These are phyloP conservation scores for Cladosporium oxysporum DNA, from an alignment of 2,329 filamentous ascomycete genomes.

Conservation along the genomic window DNA sequence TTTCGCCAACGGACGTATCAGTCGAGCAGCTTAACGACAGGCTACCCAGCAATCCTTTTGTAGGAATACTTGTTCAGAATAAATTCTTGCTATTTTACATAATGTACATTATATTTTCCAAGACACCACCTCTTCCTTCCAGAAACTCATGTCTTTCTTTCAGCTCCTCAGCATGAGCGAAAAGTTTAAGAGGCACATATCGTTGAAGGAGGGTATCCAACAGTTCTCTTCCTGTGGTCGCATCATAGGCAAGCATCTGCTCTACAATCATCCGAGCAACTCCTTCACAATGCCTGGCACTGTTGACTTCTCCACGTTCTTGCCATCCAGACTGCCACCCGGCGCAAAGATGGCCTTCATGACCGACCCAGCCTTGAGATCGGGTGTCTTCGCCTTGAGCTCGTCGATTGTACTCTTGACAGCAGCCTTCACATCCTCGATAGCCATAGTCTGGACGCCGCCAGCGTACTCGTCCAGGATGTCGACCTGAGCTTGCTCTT, in stretches of 20 bases:
- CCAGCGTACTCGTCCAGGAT: conserved; percentile 67
- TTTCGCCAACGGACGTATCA: background rate
- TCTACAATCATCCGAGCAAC: conserved; percentile 24
- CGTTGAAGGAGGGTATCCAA: too few species aligned
- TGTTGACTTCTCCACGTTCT: conserved; percentile 63
- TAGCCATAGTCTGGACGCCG: conserved; percentile 58
- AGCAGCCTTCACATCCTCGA: conserved; percentile 59
- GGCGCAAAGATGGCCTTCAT: conserved; percentile 61
- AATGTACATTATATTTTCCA: background rate
- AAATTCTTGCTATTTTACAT: background rate
- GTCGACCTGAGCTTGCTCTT: conserved; percentile 66
- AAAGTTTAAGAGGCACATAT: background rate
- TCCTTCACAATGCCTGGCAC: conserved; percentile 63
- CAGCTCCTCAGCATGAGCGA: background rate
- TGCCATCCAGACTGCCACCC: conserved; percentile 60
- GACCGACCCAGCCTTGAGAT: conserved; percentile 59
- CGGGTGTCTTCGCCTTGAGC: conserved; percentile 52
- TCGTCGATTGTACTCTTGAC: conserved; percentile 56
- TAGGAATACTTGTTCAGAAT: background rate
- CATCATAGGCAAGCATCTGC: too few species aligned
- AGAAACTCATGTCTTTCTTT: background rate
- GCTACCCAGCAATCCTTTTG: background rate
- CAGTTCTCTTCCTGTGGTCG: too few species aligned
- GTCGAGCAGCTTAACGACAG: background rate
- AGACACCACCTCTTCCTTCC: background rate